Evolutionary conservation across 345 rosid species (phyloP).

Genomic region (Geranium rotundifolium): DNA sequence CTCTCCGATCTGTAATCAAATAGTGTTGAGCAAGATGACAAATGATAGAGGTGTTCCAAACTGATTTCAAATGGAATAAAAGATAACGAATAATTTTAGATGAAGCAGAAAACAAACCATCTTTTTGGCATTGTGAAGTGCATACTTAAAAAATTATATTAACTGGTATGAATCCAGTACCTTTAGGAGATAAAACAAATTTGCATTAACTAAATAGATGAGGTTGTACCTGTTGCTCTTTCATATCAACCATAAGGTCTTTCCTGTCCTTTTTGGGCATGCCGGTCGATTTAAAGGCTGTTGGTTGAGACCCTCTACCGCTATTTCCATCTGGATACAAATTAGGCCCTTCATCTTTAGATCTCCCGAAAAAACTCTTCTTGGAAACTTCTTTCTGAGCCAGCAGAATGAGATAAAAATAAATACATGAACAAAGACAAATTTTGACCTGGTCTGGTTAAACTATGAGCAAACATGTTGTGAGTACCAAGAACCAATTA

Average conservation of each 20-base stretch:
- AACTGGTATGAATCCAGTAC: background rate
- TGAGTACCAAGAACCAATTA: too few relatives aligned
- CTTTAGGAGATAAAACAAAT: background rate
- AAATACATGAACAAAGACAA: background rate
- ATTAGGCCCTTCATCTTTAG: conserved; percentile 28
- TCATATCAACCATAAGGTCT: conserved; percentile 41
- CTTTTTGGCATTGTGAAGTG: background rate
- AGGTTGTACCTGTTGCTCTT: conserved; percentile 43
- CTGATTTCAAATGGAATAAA: background rate
- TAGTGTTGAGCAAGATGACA: background rate
- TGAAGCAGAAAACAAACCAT: background rate
- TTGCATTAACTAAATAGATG: background rate
- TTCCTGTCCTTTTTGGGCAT: conserved; percentile 55
- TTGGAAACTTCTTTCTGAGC: conserved; percentile 21
- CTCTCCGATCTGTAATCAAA: conserved; percentile 37
- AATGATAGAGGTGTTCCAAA: background rate
- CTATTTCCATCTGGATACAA: conserved; percentile 19
- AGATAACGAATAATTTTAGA: background rate
- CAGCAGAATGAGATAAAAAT: background rate
- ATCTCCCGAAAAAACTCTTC: conserved; percentile 33
- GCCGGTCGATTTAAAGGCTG: conserved; percentile 48
- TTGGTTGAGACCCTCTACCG: conserved; percentile 27
- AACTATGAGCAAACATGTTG: background rate
- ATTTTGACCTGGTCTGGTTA: background rate
- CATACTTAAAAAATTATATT: too few relatives aligned